phyloP scores from a whole-genome alignment of 345 rosid species.

The Lumnitzera racemosa region DNA sequence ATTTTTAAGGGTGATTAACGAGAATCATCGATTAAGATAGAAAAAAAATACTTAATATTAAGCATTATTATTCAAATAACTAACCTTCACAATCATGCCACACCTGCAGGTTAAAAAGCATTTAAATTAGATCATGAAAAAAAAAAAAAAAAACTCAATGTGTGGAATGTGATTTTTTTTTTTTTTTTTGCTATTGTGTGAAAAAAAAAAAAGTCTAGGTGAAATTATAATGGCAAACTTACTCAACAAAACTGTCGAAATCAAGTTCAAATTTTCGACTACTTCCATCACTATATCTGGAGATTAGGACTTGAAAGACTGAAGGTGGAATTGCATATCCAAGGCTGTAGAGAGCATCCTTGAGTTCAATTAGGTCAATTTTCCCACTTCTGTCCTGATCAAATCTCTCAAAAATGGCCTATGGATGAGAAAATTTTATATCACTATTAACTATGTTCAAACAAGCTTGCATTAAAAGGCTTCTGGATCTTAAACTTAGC shows the following conservation, averaged over 20 bases:
- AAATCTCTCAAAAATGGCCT: slow-evolving; percentile 53
- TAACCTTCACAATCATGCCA: slow-evolving; percentile 62
- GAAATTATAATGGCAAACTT: slow-evolving; percentile 8
- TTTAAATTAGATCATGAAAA: neutral
- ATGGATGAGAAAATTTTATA: slow-evolving; percentile 4
- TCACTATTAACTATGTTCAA: neutral
- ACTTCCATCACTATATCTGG: slow-evolving; percentile 46
- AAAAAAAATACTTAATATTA: too few species aligned
- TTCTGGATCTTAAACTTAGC: slow-evolving; percentile 44
- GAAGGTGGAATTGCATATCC: slow-evolving; percentile 54
- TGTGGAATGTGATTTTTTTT: neutral
- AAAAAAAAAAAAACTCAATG: too few species aligned
- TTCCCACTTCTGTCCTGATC: slow-evolving; percentile 58
- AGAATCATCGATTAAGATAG: too few species aligned
- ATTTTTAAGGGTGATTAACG: too few species aligned
- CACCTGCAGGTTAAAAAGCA: slow-evolving; percentile 39
- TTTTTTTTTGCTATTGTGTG: too few species aligned
- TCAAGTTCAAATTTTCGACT: slow-evolving; percentile 37
- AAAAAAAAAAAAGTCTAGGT: neutral
- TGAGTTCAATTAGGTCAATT: slow-evolving; percentile 44
- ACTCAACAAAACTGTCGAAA: slow-evolving; percentile 63
- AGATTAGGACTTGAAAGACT: slow-evolving; percentile 40
- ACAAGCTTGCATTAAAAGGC: slow-evolving; percentile 8
- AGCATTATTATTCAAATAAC: neutral
- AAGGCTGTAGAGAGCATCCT: slow-evolving; percentile 49